Evolutionary conservation across 2,329 filamentous ascomycete genomes (phyloP).

Genomic region (Aspergillus luchuensis): DNA sequence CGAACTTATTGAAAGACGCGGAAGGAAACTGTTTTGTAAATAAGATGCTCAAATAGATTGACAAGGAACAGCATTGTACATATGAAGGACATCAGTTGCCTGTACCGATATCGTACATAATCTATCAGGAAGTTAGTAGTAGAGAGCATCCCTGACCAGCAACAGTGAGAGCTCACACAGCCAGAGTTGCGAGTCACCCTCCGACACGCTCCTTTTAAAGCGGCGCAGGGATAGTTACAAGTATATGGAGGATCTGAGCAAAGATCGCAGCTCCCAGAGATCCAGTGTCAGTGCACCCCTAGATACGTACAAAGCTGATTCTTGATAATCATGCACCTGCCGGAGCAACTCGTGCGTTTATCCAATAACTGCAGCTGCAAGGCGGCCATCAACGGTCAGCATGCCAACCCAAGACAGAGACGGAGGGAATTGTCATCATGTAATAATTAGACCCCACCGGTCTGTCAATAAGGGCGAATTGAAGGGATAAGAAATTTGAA

Average conservation of each 20-base stretch:
- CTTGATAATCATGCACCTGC: slow-evolving; percentile 21
- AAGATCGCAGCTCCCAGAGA: neutral
- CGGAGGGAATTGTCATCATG: neutral
- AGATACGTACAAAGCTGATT: neutral
- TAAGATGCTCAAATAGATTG: slow-evolving; percentile 21
- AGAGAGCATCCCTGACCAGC: neutral
- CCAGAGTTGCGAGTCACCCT: neutral
- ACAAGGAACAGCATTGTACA: slow-evolving; percentile 11
- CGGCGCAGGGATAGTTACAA: slow-evolving; percentile 4
- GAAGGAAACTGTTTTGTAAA: slow-evolving; percentile 23
- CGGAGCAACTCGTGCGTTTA: slow-evolving; percentile 22
- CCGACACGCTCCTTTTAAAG: neutral
- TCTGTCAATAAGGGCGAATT: neutral
- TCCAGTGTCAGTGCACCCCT: slow-evolving; percentile 7
- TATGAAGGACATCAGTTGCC: neutral
- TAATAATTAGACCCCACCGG: neutral
- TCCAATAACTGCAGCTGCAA: slow-evolving; percentile 17
- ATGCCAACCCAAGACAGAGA: neutral
- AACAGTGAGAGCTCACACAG: neutral
- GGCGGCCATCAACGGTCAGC: slow-evolving; percentile 8
- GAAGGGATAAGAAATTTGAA: neutral
- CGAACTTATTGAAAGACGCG: neutral
- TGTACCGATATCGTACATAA: neutral
- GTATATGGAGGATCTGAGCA: neutral
- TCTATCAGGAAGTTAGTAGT: neutral